Base-by-base conservation (phyloP, 83 land plant genomes). In the Thuja plicata region DNA sequence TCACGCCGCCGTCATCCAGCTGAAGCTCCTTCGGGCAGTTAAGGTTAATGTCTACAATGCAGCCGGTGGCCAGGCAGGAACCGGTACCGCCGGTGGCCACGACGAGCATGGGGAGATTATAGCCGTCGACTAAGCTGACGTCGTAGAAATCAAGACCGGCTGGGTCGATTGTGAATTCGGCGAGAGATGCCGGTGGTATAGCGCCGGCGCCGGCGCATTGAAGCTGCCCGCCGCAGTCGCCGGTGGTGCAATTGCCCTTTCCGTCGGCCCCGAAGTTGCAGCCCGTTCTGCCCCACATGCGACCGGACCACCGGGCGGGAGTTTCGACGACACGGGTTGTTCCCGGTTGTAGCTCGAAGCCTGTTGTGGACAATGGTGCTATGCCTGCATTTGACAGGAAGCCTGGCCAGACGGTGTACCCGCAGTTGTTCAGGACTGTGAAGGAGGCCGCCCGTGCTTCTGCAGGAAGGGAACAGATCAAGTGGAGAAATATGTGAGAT, bases 111-210 rank as follows among this genome's bases (percentile, higher is more conserved):
- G 97, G 97, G 84, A 96, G 54, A 70, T 96, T 95, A 88, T 92
- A 96, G 15, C 97, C 97, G 84, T 95, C 97, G 1, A 96, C 97
- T 21, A 96, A 86, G 87, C 96, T 94, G 5, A 96, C 97, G 88
- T 96, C 97, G 60, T 95, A 96, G 91, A 88, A 96, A 86, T 96
- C 97, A 34, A 89, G 62, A 9, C 77, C 88, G 2, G 37, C 94
- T 15, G 37, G 57, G 0, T 95, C 97, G 2, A 95, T 84, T 0
- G 96, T 94, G 55, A 96, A 91, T 88, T 96, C 97, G 16, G 92
- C 96, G 30, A 96, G 88, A 0, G 97, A 90, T 2, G 90, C 94
- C 0, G 97, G 97, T 1, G 97, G 96, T 0, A 86, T 43, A 12
- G 95, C 97, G 0, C 97, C 95, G 17, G 12, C 87, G 21, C 97